Conservation (phyloP, 2,329 filamentous ascomycete genomes). For the Tricladium varicosporioides region DNA sequence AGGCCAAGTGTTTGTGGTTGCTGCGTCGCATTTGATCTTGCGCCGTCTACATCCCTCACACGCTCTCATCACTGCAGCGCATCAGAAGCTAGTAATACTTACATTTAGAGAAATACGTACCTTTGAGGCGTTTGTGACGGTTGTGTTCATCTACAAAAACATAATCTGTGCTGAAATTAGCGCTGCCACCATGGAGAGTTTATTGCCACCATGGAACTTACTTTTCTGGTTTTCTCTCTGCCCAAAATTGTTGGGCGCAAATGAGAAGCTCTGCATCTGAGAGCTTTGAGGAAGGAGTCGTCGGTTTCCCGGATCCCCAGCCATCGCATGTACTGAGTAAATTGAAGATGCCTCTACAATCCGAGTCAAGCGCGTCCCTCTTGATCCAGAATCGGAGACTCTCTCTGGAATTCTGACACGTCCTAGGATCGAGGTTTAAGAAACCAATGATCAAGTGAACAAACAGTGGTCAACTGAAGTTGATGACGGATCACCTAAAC, state of each 20-base stretch:
- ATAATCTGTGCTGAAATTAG: constrained; percentile 67
- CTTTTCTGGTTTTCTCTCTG: constrained; percentile 81
- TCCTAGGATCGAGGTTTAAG: constrained; percentile 10
- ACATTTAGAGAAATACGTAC: constrained; percentile 45
- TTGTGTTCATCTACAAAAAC: constrained; percentile 99
- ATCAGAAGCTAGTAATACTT: constrained; percentile 19
- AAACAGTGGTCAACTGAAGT: constrained; percentile 15
- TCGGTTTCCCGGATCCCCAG: constrained; percentile 59
- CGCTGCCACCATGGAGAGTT: constrained; percentile 1
- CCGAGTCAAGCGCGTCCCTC: neutral
- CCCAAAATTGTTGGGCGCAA: constrained; percentile 63
- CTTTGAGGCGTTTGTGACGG: constrained; percentile 93
- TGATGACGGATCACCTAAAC: constrained; percentile 23
- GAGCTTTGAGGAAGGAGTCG: constrained; percentile 65
- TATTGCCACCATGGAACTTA: constrained; percentile 43
- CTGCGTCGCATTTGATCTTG: constrained; percentile 98
- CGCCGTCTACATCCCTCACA: constrained; percentile 92
- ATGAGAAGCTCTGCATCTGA: constrained; percentile 74
- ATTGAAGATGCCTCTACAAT: constrained; percentile 7
- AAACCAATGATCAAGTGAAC: constrained; percentile 9
- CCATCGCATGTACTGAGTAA: constrained; percentile 45
- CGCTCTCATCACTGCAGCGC: constrained; percentile 83
- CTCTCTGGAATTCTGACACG: neutral
- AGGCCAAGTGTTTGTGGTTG: constrained; percentile 95
- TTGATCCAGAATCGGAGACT: neutral